Evolutionary conservation across 2,329 filamentous ascomycete genomes (phyloP).

Genomic region (Boeremia lycopersici): DNA sequence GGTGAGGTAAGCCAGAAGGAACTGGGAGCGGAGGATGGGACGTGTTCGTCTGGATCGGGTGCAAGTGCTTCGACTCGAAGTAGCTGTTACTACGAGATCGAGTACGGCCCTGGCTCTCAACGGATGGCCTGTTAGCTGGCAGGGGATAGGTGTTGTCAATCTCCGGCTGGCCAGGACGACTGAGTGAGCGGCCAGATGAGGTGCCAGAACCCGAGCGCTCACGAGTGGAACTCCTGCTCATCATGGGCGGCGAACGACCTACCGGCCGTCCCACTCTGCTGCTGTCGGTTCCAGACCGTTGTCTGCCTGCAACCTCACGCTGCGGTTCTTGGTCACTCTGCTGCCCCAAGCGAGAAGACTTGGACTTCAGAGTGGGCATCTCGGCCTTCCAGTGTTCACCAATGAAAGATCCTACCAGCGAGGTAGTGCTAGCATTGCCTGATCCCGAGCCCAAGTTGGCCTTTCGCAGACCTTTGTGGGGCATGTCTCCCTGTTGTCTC

Average conservation of each 20-base stretch:
- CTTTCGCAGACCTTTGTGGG: conserved; percentile 65
- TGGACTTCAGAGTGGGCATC: conserved; percentile 34
- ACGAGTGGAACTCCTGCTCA: conserved; percentile 50
- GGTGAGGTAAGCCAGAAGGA: conserved; percentile 23
- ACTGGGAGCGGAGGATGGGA: conserved; percentile 35
- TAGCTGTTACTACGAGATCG: conserved; percentile 49
- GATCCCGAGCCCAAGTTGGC: conserved; percentile 60
- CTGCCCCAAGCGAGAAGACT: conserved; percentile 39
- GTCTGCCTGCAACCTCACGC: conserved; percentile 38
- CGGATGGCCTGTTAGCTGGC: conserved; percentile 32
- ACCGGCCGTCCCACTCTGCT: conserved; percentile 34
- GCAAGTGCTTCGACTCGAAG: conserved; percentile 47
- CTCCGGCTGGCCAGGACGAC: conserved; percentile 57
- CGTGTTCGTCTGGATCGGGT: conserved; percentile 43
- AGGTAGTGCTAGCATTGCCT: conserved; percentile 47
- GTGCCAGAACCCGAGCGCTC: conserved; percentile 63
- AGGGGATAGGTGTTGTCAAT: conserved; percentile 50
- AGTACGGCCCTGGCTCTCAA: conserved; percentile 35
- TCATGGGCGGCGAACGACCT: conserved; percentile 47
- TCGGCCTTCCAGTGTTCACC: conserved; percentile 38
- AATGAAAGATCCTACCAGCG: conserved; percentile 31
- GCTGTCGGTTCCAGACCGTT: conserved; percentile 44
- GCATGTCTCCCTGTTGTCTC: conserved; percentile 46
- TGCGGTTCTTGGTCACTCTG: conserved; percentile 45
- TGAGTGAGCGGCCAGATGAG: conserved; percentile 60